phyloP scores from a whole-genome alignment of 2,329 filamentous ascomycete genomes.

The Acephala macrosclerotiorum region DNA sequence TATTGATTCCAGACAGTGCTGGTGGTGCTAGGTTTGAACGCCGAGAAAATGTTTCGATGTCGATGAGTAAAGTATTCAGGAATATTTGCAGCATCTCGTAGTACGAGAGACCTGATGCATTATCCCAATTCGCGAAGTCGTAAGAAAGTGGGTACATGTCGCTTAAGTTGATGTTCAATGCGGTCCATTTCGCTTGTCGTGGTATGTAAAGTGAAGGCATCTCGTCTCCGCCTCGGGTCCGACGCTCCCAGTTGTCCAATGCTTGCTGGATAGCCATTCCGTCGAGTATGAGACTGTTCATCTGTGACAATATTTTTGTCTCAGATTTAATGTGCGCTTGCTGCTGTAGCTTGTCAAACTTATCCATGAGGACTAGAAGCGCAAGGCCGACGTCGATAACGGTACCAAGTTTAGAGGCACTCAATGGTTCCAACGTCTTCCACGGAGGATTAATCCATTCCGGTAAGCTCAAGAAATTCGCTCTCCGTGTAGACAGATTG shows the following conservation, averaged over 20 bases:
- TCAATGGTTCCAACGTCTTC: constrained; percentile 21
- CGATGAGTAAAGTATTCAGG: constrained; percentile 19
- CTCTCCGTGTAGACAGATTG: constrained; percentile 19
- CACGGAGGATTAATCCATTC: constrained; percentile 27
- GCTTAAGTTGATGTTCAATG: not conserved
- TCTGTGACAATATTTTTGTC: not conserved
- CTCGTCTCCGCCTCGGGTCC: not conserved
- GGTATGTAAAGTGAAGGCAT: constrained; percentile 7
- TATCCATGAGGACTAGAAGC: constrained; percentile 25
- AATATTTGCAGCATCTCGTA: constrained; percentile 25
- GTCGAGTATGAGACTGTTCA: not conserved
- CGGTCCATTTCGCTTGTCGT: not conserved
- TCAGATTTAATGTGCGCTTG: not conserved
- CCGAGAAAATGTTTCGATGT: constrained; percentile 5
- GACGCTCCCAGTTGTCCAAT: constrained; percentile 16
- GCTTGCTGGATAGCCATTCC: constrained; percentile 4
- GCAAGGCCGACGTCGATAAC: constrained; percentile 15
- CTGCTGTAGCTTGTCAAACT: constrained; percentile 15
- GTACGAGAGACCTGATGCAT: constrained; percentile 20
- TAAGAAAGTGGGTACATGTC: constrained; percentile 19
- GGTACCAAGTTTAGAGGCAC: constrained; percentile 13
- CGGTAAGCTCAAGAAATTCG: constrained; percentile 16
- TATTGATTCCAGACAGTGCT: not conserved
- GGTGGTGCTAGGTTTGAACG: not conserved
- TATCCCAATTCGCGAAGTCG: constrained; percentile 18